Evolutionary conservation across 306 rosid genomes (phyloP).

Genomic region (Chamaecrista fasciculata): DNA sequence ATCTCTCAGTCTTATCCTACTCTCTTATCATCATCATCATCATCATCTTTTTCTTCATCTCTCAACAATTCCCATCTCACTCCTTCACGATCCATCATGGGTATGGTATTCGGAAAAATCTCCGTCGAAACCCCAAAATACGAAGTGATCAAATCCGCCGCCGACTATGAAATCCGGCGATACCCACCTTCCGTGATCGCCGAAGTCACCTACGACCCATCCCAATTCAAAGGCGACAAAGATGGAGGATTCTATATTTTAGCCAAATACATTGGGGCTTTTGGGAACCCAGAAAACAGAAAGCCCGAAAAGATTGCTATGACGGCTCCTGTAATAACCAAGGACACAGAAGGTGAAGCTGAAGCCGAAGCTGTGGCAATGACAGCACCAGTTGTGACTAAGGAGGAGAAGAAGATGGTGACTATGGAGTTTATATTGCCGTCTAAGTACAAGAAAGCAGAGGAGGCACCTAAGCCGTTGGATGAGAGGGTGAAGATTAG

Average conservation of each 20-base stretch:
- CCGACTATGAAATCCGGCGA: slow-evolving; percentile 68
- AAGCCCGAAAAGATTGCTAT: slow-evolving; percentile 80
- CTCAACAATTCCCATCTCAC: background rate
- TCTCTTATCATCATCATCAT: background rate
- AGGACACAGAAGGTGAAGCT: slow-evolving; percentile 17
- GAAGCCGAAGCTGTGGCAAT: slow-evolving; percentile 58
- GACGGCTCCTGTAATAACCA: slow-evolving; percentile 82
- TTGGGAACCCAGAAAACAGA: slow-evolving; percentile 67
- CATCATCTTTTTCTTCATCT: too few species aligned
- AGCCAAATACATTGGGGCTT: slow-evolving; percentile 79
- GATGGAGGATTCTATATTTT: slow-evolving; percentile 77
- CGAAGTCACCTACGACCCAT: slow-evolving; percentile 70
- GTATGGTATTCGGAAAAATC: slow-evolving; percentile 75
- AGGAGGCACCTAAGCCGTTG: slow-evolving; percentile 80
- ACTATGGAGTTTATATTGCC: slow-evolving; percentile 81
- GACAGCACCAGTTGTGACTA: slow-evolving; percentile 81
- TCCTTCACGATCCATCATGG: slow-evolving; percentile 46
- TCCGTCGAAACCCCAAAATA: slow-evolving; percentile 59
- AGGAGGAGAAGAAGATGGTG: slow-evolving; percentile 44
- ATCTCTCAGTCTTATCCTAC: background rate
- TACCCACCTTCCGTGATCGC: slow-evolving; percentile 67
- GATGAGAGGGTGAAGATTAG: slow-evolving; percentile 76
- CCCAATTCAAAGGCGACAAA: slow-evolving; percentile 66
- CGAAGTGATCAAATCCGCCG: slow-evolving; percentile 46
- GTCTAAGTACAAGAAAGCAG: slow-evolving; percentile 48